A percentile compares a stretch with the other conserved stretches of the same genome.
Evolutionary conservation across 768 basidiomycete genomes (phyloP).

Genomic region (Auricularia auricula-judae): DNA sequence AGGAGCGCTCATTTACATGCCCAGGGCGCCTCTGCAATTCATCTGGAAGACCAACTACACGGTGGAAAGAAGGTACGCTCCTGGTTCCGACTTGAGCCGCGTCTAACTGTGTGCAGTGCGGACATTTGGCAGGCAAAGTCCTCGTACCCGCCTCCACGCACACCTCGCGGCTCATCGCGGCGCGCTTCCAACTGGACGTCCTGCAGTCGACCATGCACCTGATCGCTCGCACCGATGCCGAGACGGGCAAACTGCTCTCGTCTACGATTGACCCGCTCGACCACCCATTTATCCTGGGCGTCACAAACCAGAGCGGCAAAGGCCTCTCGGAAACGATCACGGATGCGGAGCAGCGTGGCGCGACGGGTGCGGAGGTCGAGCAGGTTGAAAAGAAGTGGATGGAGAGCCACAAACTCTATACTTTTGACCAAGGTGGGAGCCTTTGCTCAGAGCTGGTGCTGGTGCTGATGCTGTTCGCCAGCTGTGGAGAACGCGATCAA

Average conservation of each 20-base stretch:
- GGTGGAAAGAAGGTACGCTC: constrained; percentile 74
- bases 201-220: constrained; percentile 80
- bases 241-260: constrained; percentile 74
- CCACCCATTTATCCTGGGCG: constrained; percentile 42
- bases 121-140: constrained; percentile 86
- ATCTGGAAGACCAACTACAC: constrained; percentile 89
- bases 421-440: constrained; percentile 69
- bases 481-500: constrained; percentile 52
- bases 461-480: constrained; percentile 16
- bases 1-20: neutral
- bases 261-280: constrained; percentile 75
- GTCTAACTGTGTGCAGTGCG: constrained; percentile 40
- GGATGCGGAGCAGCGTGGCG: constrained; percentile 53
- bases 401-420: constrained; percentile 52
- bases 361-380: constrained; percentile 59
- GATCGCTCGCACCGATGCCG: constrained; percentile 88
- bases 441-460: neutral
- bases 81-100: neutral
- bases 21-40: constrained; percentile 82
- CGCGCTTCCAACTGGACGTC: constrained; percentile 86
- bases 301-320: constrained; percentile 18
- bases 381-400: constrained; percentile 69
- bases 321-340: constrained; percentile 62
- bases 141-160: constrained; percentile 86
- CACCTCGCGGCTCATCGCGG: constrained; percentile 69